Evolutionary conservation across 2,329 filamentous ascomycete genomes (phyloP).

Genomic region (Colletotrichum graminicola): DNA sequence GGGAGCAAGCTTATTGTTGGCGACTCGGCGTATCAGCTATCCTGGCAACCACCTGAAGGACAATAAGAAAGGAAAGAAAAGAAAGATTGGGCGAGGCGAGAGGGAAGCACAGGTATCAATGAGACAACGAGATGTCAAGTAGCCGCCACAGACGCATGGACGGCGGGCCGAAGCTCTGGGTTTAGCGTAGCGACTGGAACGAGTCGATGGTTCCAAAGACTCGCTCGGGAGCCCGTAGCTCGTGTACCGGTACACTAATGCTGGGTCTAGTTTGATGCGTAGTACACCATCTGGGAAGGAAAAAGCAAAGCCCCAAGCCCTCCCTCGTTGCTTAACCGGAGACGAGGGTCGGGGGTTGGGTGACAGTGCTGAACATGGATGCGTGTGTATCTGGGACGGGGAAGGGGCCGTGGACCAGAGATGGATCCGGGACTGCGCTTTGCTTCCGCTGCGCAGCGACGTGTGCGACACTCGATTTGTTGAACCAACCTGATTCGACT

Average conservation of each 20-base stretch:
- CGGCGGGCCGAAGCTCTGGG: conserved; percentile 36
- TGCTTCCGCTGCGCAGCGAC: background rate
- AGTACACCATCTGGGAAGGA: conserved; percentile 26
- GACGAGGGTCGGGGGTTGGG: conserved; percentile 16
- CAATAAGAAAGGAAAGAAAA: conserved; percentile 39
- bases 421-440: conserved; percentile 7
- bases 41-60: conserved; percentile 37
- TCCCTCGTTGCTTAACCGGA: conserved; percentile 28
- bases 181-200: conserved; percentile 36
- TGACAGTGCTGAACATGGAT: conserved; percentile 15
- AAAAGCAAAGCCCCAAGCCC: conserved; percentile 30
- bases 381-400: conserved; percentile 7
- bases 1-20: conserved; percentile 20
- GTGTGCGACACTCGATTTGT: conserved; percentile 20
- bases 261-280: conserved; percentile 32
- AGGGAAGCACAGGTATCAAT: conserved; percentile 37
- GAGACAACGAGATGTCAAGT: conserved; percentile 42
- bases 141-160: conserved; percentile 39
- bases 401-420: background rate
- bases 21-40: conserved; percentile 39
- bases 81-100: conserved; percentile 41
- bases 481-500: conserved; percentile 11
- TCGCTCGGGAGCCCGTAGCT: conserved; percentile 36
- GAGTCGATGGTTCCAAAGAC: conserved; percentile 6
- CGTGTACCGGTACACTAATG: conserved; percentile 39